Base-by-base conservation (phyloP, 495 filamentous ascomycete species). In the Penicillium flavigenum region DNA sequence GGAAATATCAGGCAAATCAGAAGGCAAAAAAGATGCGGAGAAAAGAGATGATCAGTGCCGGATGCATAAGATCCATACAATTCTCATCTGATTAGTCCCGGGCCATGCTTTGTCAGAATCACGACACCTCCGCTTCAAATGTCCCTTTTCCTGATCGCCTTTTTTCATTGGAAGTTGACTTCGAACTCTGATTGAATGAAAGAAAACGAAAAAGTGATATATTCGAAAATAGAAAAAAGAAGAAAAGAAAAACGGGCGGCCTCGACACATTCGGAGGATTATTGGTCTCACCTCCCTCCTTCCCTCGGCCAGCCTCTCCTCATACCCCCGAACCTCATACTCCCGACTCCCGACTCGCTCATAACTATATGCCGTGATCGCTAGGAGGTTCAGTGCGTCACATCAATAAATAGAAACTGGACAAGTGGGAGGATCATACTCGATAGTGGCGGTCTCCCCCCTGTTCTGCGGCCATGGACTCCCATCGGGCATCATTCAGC, bases 31-130 rank as follows among this genome's bases (percentile, higher is more conserved):
- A 52, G 22, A 52, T 39, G 49, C 22, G 42, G 26, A 17, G 19
- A 29, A 47, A 44, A 19, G 20, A 38, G 32, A 47, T 8, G 31
- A 47, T 55, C 53, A 19, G 39, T 54, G 20, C 44, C 43, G 43
- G 32, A 55, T 47, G 32, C 53, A 55, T 55, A 36, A 47, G 45
- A 19, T 31, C 45, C 36, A 55, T 36, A 57, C 44, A 26, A 41
- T 39, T 50, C 36, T 17, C 29, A 53, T 53, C 51, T 41, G 51
- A 53, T 44, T 49, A 60, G 55, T 65, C 44, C 31, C 44, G 63
- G 65, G 62, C 63, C 56, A 54, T 66, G 66, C 66, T 69, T 69
- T 66, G 66, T 69, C 66, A 69, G 65, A 63, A 60, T 64, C 63
- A 66, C 66, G 61, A 64, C 64, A 67, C 63, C 62, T 67, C 64